These are phyloP conservation scores for Aegle marmelos DNA, from an alignment of 345 rosid species.

Conservation along the genomic window DNA sequence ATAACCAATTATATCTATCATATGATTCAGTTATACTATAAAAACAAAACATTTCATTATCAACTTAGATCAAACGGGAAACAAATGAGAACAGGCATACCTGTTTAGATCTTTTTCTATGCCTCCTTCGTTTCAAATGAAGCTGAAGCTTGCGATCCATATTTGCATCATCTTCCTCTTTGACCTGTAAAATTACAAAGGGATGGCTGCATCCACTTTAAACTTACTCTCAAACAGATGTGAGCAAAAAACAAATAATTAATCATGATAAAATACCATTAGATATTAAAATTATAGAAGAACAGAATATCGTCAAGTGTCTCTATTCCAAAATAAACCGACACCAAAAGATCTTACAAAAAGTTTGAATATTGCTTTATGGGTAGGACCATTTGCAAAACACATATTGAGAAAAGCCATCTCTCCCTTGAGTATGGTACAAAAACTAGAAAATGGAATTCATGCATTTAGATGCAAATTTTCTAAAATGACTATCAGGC, in stretches of 20 bases:
- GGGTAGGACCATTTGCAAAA: background rate
- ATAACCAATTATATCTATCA: no score
- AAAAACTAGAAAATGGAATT: background rate
- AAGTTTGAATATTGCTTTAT: background rate
- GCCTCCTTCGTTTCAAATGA: slow-evolving; percentile 71
- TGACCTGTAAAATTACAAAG: slow-evolving; percentile 54
- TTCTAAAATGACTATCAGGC: background rate
- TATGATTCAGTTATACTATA: background rate
- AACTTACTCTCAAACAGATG: slow-evolving; percentile 1
- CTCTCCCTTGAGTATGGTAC: background rate
- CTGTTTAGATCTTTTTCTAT: slow-evolving; percentile 56
- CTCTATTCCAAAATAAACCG: background rate
- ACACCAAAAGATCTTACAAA: background rate
- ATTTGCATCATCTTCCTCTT: slow-evolving; percentile 93
- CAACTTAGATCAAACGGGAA: background rate
- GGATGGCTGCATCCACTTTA: background rate
- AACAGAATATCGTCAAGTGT: background rate
- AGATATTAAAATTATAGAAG: slow-evolving; percentile 16
- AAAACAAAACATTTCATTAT: background rate
- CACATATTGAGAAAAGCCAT: background rate
- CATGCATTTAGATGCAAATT: background rate
- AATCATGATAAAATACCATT: slow-evolving; percentile 11
- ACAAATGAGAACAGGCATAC: slow-evolving; percentile 31
- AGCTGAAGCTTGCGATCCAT: slow-evolving; percentile 73
- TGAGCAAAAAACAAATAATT: slow-evolving; percentile 14